Base-by-base conservation (phyloP, 495 filamentous ascomycete genomes). In the Penicillium robsamsonii region DNA sequence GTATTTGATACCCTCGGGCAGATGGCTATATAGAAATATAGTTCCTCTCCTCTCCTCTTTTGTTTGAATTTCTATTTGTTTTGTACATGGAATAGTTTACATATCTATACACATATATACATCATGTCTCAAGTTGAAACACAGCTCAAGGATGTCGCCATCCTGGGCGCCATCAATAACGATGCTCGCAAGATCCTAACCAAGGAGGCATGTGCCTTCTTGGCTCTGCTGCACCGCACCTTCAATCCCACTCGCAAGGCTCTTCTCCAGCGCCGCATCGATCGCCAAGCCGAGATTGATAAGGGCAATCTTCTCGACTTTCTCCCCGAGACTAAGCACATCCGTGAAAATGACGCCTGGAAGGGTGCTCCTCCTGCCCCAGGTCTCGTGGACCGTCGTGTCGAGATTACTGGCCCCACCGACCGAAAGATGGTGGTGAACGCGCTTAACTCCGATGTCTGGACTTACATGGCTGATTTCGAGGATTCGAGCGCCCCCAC, bases 391-490 rank as follows among this genome's bases (percentile, higher is more conserved):
- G 95, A 99, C 77, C 85, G 94, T 56, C 82, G 94, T 58, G 92
- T 96, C n/a, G 94, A 99, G 81, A 99, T 99, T 74, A 99, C 94
- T 13, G 94, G 94, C 1, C 94, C 94, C 0, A 97, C 94, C 4
- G 94, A 97, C 75, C 83, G 95, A 57, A 99, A 97, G 84, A 99
- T 99, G 94, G 91, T 99, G 38, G 90, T 99, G 53, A 99, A 99
- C 74, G 94, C 94, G 6, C 66, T 99, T 70, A 99, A 99, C 74
- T 87, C 93, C 37, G 84, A 97, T 68, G 95, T 97, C 18, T 99
- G 90, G 91, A 97, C 94, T 29, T 99, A 99, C 71, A 99, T 99
- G 94, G 95, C 94, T 27, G 94, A 99, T 78, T 94, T 99, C 55
- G 94, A 99, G 77, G 94, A 99, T 71, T 97, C 94, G 4, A 96